These are phyloP conservation scores for Wickerhamomyces kurtzmanii DNA, from an alignment of 805 yeast genomes.

Conservation along the genomic window DNA sequence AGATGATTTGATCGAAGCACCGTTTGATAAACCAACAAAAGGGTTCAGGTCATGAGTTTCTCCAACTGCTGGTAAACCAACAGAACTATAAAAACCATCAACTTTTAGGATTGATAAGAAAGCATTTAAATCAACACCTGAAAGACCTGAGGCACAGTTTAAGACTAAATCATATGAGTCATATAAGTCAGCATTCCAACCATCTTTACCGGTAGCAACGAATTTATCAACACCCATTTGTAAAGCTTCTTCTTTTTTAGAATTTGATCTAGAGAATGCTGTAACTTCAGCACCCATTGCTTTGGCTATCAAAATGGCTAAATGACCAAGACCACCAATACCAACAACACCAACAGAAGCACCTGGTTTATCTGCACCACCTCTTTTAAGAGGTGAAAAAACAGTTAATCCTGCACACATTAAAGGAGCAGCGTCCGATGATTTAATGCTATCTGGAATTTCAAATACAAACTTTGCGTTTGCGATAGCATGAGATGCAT, in stretches of 20 bases:
- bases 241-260: slow-evolving; percentile 30
- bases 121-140: slow-evolving; percentile 35
- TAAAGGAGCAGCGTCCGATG: slow-evolving; percentile 38
- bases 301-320: slow-evolving; percentile 35
- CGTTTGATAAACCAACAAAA: slow-evolving; percentile 18
- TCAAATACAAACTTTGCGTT: slow-evolving; percentile 34
- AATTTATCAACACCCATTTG: slow-evolving; percentile 36
- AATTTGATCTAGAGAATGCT: slow-evolving; percentile 33
- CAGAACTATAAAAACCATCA: slow-evolving; percentile 45
- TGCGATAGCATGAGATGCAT: slow-evolving; percentile 35
- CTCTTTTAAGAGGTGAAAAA: slow-evolving; percentile 32
- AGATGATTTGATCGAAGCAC: slow-evolving; percentile 20
- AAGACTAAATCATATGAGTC: slow-evolving; percentile 31
- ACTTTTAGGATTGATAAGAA: slow-evolving; percentile 40
- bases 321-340: slow-evolving; percentile 38
- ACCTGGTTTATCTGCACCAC: slow-evolving; percentile 21
- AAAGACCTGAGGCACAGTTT: slow-evolving; percentile 35
- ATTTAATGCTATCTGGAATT: slow-evolving; percentile 35
- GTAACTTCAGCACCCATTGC: slow-evolving; percentile 42
- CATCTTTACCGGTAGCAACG: slow-evolving; percentile 30
- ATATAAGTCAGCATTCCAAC: slow-evolving; percentile 21
- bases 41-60: slow-evolving; percentile 28
- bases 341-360: slow-evolving; percentile 33
- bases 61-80: slow-evolving; percentile 47
- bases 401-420: slow-evolving; percentile 50